A percentile compares a stretch with the other conserved stretches of the same genome.
These are phyloP conservation scores for Chaetomium sp. DNA, from an alignment of 2,329 filamentous ascomycete species.

Conservation along the genomic window DNA sequence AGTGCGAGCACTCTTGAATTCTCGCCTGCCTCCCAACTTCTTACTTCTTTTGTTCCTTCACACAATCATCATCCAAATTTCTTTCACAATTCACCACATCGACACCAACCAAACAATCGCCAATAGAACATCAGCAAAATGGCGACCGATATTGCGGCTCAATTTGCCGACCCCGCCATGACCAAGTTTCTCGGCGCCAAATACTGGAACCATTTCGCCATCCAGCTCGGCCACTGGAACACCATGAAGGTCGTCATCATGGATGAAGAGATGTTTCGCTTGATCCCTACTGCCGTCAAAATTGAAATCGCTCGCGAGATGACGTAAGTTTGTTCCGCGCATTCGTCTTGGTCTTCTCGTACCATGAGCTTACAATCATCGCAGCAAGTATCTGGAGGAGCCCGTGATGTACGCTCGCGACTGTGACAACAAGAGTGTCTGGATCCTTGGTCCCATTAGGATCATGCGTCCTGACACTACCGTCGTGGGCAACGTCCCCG, in stretches of 20 bases:
- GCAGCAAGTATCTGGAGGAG: constrained; percentile 10
- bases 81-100: too few species aligned
- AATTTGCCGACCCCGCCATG: neutral
- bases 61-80: too few species aligned
- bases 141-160: neutral
- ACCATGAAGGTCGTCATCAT: constrained; percentile 16
- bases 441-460: constrained; percentile 15
- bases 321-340: constrained; percentile 10
- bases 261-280: constrained; percentile 9
- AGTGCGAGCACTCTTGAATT: too few species aligned
- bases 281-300: constrained; percentile 4
- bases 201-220: constrained; percentile 17
- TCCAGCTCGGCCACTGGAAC: constrained; percentile 18
- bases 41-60: too few species aligned
- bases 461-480: constrained; percentile 9
- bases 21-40: too few species aligned
- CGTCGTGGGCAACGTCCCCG: constrained; percentile 1
- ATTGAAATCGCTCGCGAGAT: constrained; percentile 10
- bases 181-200: constrained; percentile 5
- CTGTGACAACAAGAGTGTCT: constrained; percentile 10
- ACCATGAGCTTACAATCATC: constrained; percentile 3
- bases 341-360: neutral
- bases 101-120: too few species aligned
- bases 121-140: neutral
- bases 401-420: constrained; percentile 16